A percentile compares a stretch with the other conserved stretches of the same genome.
Conservation (phyloP, 1,284 basidiomycete species). For the Ustilago curta region DNA sequence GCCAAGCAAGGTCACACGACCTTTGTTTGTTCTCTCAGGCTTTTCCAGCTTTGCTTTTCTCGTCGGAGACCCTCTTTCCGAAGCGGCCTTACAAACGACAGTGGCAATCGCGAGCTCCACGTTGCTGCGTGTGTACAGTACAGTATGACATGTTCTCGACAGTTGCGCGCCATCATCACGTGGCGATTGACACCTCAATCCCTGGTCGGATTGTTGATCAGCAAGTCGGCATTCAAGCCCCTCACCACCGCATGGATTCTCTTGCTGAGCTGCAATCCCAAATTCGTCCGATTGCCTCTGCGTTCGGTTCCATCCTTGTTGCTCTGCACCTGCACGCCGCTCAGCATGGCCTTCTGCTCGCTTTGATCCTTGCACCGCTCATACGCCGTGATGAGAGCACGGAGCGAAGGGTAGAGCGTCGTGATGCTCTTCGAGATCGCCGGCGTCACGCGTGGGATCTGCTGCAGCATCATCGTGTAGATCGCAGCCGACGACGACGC, state of each 20-base stretch:
- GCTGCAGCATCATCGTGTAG: constrained; percentile 43
- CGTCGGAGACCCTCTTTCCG: too few relatives aligned
- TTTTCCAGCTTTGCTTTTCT: too few relatives aligned
- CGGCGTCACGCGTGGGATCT: constrained; percentile 47
- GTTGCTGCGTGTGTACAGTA: too few relatives aligned
- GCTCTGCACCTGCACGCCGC: constrained; percentile 22
- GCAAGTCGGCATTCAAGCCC: constrained; percentile 26
- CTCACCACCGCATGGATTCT: constrained; percentile 35
- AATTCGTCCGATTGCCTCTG: constrained; percentile 20
- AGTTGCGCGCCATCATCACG: too few relatives aligned
- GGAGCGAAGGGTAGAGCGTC: constrained; percentile 32
- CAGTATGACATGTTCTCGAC: too few relatives aligned
- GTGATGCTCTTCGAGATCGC: constrained; percentile 36
- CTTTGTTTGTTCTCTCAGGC: too few relatives aligned
- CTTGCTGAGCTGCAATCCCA: constrained; percentile 43
- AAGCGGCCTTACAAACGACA: too few relatives aligned
- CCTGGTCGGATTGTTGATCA: constrained; percentile 38
- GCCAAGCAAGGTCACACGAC: too few relatives aligned
- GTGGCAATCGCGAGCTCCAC: too few relatives aligned
- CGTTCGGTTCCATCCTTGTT: constrained; percentile 42
- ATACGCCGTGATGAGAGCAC: constrained; percentile 28
- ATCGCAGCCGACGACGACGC: constrained; percentile 17
- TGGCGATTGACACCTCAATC: constrained; percentile 11
- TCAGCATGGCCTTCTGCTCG: constrained; percentile 17
- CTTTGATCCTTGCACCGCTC: constrained; percentile 15